These are phyloP conservation scores for Sequoiadendron giganteum DNA, from an alignment of 75 land plant species.

Conservation along the genomic window DNA sequence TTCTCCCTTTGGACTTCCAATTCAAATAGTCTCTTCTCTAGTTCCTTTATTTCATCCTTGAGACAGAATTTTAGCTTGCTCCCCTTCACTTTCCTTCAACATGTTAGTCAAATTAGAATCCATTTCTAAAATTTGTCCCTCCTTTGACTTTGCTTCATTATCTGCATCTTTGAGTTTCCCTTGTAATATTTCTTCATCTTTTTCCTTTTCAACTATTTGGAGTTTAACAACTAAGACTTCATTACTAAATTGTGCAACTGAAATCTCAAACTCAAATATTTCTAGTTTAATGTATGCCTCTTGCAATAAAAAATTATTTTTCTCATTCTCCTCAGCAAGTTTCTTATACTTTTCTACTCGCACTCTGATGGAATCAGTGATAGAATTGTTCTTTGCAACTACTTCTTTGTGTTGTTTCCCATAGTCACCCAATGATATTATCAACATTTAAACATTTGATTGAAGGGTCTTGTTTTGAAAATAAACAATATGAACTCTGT, in stretches of 20 bases:
- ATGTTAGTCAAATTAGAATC: neutral
- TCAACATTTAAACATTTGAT: too few relatives aligned
- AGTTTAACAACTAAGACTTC: neutral
- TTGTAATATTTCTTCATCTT: neutral
- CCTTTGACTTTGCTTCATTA: neutral
- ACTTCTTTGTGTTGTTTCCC: too few relatives aligned
- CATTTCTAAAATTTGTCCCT: neutral
- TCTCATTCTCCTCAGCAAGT: neutral
- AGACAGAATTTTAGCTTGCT: slow-evolving; percentile 2
- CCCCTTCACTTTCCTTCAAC: neutral
- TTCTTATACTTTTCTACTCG: neutral
- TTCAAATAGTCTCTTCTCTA: neutral
- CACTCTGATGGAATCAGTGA: neutral
- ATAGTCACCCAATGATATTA: too few relatives aligned
- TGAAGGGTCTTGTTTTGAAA: too few relatives aligned
- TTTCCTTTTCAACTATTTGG: slow-evolving; percentile 4
- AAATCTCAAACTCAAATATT: neutral
- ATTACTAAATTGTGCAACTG: neutral
- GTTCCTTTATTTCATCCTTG: neutral
- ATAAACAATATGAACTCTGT: too few relatives aligned
- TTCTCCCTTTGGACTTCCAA: neutral
- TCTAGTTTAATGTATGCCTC: neutral
- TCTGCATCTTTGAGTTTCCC: neutral
- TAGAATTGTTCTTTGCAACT: neutral
- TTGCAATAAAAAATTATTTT: neutral